Conservation (phyloP, 306 rosid genomes). For the Heteromeles arbutifolia region DNA sequence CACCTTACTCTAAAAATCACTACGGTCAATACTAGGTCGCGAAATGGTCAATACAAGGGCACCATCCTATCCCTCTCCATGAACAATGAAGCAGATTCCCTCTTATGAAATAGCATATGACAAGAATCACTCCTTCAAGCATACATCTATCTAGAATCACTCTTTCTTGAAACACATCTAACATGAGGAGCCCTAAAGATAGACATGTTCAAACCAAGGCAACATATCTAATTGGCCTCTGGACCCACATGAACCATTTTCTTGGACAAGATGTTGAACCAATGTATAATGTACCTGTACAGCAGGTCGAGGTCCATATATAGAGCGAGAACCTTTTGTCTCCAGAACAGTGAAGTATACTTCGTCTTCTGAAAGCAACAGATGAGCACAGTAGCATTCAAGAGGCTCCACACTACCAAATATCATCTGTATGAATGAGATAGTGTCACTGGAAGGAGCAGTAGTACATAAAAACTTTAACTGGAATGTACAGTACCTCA, state of each 20-base stretch:
- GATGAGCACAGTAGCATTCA: constrained; percentile 88
- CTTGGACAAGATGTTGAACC: background rate
- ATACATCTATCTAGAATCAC: background rate
- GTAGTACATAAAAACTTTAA: constrained; percentile 6
- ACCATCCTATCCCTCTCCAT: background rate
- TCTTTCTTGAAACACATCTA: background rate
- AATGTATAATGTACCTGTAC: constrained; percentile 53
- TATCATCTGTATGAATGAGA: constrained; percentile 62
- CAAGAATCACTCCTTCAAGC: background rate
- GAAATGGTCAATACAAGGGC: background rate
- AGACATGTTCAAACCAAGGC: background rate
- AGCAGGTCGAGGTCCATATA: constrained; percentile 82
- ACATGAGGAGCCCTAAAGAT: background rate
- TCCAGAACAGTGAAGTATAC: constrained; percentile 75
- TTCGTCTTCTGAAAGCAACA: constrained; percentile 81
- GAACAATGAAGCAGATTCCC: background rate
- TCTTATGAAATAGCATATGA: background rate
- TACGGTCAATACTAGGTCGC: background rate
- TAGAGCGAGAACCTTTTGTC: constrained; percentile 60
- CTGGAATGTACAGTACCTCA: constrained; percentile 44
- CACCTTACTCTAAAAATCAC: background rate
- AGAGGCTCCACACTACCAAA: constrained; percentile 80
- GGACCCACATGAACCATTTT: background rate
- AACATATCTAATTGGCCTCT: background rate
- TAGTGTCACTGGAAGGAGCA: constrained; percentile 26